phyloP scores from a whole-genome alignment of 495 filamentous ascomycete genomes.

The Sabuloglossum arenarium region DNA sequence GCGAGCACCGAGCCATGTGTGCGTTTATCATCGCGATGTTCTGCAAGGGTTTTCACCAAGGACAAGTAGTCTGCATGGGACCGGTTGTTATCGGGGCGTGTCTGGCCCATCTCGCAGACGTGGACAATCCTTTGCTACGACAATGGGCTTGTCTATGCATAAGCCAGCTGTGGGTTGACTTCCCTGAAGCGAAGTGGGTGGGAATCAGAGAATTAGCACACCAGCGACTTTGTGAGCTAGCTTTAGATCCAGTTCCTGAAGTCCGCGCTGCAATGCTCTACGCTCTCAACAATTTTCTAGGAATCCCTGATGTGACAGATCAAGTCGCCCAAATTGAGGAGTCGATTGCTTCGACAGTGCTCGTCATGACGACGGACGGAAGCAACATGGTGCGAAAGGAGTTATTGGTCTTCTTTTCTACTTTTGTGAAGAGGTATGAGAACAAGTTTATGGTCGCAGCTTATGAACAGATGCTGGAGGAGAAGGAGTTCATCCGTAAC shows the following conservation, averaged over 20 bases:
- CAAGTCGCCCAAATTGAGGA: slow-evolving; percentile 84
- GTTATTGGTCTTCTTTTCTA: slow-evolving; percentile 78
- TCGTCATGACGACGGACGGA: slow-evolving; percentile 77
- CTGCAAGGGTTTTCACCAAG: slow-evolving; percentile 79
- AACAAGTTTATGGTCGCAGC: slow-evolving; percentile 81
- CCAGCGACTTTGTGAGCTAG: slow-evolving; percentile 52
- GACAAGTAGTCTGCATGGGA: slow-evolving; percentile 68
- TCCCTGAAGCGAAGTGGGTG: slow-evolving; percentile 81
- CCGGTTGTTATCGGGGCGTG: slow-evolving; percentile 75
- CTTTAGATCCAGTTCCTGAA: slow-evolving; percentile 81
- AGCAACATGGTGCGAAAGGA: slow-evolving; percentile 87
- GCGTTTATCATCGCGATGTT: slow-evolving; percentile 95
- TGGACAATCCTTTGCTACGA: slow-evolving; percentile 67
- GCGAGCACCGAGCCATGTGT: slow-evolving; percentile 96
- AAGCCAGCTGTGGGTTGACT: slow-evolving; percentile 83
- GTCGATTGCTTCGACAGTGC: slow-evolving; percentile 58
- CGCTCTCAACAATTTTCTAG: slow-evolving; percentile 80
- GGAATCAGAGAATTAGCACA: slow-evolving; percentile 71
- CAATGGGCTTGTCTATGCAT: slow-evolving; percentile 97
- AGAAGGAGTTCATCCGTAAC: slow-evolving; percentile 41
- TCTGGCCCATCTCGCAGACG: slow-evolving; percentile 57
- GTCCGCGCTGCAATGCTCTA: slow-evolving; percentile 80
- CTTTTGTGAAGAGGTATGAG: slow-evolving; percentile 77
- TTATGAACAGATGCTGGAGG: slow-evolving; percentile 75
- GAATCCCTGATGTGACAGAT: slow-evolving; percentile 79